phyloP scores from a whole-genome alignment of 805 yeast genomes.

The Teunomyces cretensis region DNA sequence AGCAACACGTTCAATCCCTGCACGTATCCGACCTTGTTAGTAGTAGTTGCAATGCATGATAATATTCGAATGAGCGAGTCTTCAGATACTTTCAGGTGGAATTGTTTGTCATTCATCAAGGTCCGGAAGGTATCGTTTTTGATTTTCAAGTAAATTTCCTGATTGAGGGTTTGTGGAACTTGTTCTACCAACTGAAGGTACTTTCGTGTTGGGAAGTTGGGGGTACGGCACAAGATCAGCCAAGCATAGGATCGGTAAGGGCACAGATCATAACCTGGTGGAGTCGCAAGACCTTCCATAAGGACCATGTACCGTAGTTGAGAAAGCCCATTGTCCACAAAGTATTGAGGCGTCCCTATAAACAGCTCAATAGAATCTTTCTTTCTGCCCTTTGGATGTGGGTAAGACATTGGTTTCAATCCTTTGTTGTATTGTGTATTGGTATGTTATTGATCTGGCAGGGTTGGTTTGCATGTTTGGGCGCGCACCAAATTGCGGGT shows the following conservation, averaged over 20 bases:
- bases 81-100: conserved; percentile 68
- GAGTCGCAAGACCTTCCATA: conserved; percentile 40
- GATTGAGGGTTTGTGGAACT: conserved; percentile 47
- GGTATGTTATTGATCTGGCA: not conserved
- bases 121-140: conserved; percentile 86
- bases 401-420: conserved; percentile 1
- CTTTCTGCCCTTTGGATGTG: conserved; percentile 33
- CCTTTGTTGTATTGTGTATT: not conserved
- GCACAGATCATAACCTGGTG: conserved; percentile 51
- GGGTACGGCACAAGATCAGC: conserved; percentile 70
- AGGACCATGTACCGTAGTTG: conserved; percentile 47
- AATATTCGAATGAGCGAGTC: conserved; percentile 64
- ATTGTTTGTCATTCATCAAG: conserved; percentile 66
- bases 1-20: conserved; percentile 88
- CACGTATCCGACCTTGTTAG: conserved; percentile 55
- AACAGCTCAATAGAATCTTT: conserved; percentile 57
- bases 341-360: conserved; percentile 42
- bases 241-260: conserved; percentile 76
- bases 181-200: conserved; percentile 51
- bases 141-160: conserved; percentile 64
- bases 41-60: conserved; percentile 65
- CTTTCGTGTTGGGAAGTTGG: conserved; percentile 53
- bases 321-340: conserved; percentile 48
- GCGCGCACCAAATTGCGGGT: not conserved
- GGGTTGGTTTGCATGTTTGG: no score